Conservation (phyloP, 257 asterid species). For the Jacaranda mimosifolia region DNA sequence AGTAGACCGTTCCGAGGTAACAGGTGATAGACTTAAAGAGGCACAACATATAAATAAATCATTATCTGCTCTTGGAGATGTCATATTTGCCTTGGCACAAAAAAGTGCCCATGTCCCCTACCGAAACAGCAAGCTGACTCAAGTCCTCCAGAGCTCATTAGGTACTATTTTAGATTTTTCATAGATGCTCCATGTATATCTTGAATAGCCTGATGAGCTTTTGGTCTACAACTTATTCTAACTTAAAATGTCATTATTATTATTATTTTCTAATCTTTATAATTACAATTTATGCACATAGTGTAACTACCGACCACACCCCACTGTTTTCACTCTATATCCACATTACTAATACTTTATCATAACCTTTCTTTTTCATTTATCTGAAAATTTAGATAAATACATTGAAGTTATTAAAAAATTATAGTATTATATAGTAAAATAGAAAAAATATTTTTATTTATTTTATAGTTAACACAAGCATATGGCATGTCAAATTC, state of each 20-base stretch:
- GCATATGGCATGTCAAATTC: not conserved
- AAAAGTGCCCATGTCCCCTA: constrained; percentile 89
- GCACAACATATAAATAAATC: constrained; percentile 97
- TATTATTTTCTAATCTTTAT: no score
- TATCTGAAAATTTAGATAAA: no score
- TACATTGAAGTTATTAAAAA: no score
- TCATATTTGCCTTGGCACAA: constrained; percentile 88
- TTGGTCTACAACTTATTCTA: no score
- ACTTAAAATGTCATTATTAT: no score
- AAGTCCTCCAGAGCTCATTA: constrained; percentile 93
- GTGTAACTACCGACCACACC: no score
- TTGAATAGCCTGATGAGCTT: not conserved
- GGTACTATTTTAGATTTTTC: constrained; percentile 47
- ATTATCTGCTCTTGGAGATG: constrained; percentile 96
- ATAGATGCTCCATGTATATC: not conserved
- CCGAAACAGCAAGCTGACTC: constrained; percentile 98
- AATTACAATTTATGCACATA: no score
- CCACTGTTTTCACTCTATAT: no score
- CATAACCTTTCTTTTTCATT: no score
- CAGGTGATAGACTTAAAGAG: constrained; percentile 94
- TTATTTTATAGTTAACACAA: not conserved
- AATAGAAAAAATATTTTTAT: no score
- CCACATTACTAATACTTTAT: no score
- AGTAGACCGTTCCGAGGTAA: constrained; percentile 96
- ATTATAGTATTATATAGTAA: no score